Evolutionary conservation across 139 green algal species (phyloP).

Genomic region (Auxenochlorella pyrenoidosa): DNA sequence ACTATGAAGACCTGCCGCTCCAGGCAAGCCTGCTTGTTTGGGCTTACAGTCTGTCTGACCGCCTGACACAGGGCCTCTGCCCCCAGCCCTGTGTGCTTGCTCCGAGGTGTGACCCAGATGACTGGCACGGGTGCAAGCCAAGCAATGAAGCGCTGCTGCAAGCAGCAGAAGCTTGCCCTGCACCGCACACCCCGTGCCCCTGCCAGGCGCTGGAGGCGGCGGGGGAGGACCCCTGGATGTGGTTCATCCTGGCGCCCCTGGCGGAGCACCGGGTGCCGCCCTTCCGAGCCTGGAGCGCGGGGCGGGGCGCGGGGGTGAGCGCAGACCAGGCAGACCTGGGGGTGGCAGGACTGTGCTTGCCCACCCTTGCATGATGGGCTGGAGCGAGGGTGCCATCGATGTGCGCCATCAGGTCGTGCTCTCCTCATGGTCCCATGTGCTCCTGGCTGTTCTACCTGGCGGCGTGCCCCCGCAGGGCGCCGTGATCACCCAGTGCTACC

Average conservation of each 20-base stretch:
- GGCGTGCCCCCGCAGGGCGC: background rate
- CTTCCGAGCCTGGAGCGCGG: slow-evolving; percentile 29
- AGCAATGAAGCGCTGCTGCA: background rate
- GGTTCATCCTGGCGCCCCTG: slow-evolving; percentile 18
- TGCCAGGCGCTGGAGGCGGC: slow-evolving; percentile 15
- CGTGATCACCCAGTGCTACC: slow-evolving; percentile 41
- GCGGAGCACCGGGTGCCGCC: background rate
- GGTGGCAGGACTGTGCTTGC: too few relatives aligned
- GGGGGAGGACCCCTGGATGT: slow-evolving; percentile 25
- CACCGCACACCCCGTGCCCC: background rate
- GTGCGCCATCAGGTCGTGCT: too few relatives aligned
- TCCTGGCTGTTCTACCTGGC: too few relatives aligned
- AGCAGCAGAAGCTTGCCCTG: too few relatives aligned
- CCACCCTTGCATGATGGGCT: too few relatives aligned
- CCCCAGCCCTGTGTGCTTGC: too few relatives aligned
- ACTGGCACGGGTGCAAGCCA: too few relatives aligned
- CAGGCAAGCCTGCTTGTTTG: background rate
- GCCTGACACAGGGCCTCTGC: too few relatives aligned
- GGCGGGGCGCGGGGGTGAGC: slow-evolving; percentile 11
- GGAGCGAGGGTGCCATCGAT: too few relatives aligned
- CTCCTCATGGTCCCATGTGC: too few relatives aligned
- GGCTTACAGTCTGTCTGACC: too few relatives aligned
- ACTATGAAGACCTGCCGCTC: slow-evolving; percentile 10
- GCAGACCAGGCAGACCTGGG: background rate
- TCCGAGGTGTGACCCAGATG: too few relatives aligned